Base-by-base conservation (phyloP, 2,329 filamentous ascomycete species). In the Ascochyta viciae-villosae region DNA sequence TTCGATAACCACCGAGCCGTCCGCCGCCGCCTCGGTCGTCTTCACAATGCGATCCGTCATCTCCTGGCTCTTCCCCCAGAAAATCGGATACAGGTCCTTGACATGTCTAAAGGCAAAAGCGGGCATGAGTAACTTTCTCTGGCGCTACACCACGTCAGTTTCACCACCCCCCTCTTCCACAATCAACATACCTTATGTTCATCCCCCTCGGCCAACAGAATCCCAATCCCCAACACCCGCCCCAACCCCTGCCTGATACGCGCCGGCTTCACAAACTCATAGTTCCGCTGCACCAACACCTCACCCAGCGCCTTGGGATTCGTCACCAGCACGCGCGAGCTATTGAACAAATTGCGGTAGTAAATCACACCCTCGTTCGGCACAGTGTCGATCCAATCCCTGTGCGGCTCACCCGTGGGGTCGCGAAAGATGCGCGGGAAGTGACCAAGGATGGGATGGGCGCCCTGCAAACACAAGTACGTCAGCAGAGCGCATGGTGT, bases 161-260 rank as follows among this genome's bases (percentile, higher is more conserved):
- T 15, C 27, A 24, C 24, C 12, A 10, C 12, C 12, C 29, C 10
- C 12, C 10, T 13, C 10, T 1, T 31, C 15, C 3, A 12, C 37
- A 19, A 40, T 8, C 13, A 5, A 46, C 63, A 33, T 66, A 85
- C 79, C 78, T 89, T 95, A 75, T 97, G 94, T 67, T 93, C 90
- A 12, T 96, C 90, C n/a, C 93, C 93, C 75, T 97, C 93, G 2
- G 91, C 90, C 10, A 97, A 79, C 34, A 97, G 77, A 13, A 94
- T 78, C 9, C 90, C 90, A 12, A 88, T 77, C 9, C 91, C 89
- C 12, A 94, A 80, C 24, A 92, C 80, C 22, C 85, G 81, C 5
- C 83, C 84, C 4, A 94, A 77, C 1, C 82, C 81, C 39, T 76
- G 76, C 31, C 84, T 70, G n/a, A 82, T 58, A 4, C 77, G 72